phyloP scores from a whole-genome alignment of 805 yeast genomes.

The Kockiozyma suomiensis region DNA sequence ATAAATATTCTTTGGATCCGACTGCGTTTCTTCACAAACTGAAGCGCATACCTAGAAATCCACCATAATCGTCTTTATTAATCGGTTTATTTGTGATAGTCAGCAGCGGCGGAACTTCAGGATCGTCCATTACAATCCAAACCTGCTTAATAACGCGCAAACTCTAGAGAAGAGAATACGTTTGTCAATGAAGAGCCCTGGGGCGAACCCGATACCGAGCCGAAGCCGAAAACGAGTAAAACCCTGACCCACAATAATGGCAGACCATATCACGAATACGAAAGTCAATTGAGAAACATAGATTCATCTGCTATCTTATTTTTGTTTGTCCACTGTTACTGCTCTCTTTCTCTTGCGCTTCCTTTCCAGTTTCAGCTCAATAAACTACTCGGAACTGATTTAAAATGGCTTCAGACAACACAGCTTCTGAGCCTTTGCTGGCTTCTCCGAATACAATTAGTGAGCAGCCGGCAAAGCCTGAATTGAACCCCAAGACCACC shows the following conservation, averaged over 20 bases:
- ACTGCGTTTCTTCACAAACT: neutral
- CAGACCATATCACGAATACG: neutral
- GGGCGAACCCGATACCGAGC: neutral
- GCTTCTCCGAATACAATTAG: neutral
- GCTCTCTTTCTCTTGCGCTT: no score
- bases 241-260: neutral
- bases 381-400: neutral
- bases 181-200: no score
- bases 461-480: neutral
- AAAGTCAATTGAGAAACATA: neutral
- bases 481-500: constrained; percentile 67
- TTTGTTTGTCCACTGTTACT: no score
- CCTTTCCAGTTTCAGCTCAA: no score
- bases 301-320: no score
- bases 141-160: no score
- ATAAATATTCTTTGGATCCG: neutral
- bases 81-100: constrained; percentile 12
- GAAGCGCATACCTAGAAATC: constrained; percentile 25
- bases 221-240: constrained; percentile 13
- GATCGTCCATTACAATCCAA: neutral
- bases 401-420: neutral
- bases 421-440: constrained; percentile 17
- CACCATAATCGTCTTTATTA: neutral
- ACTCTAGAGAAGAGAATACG: no score
- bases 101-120: constrained; percentile 1